Evolutionary conservation across 257 asterid genomes (phyloP), one percentile per base, ranked within the genome.

Genomic region (Solanum pimpinellifolium): DNA sequence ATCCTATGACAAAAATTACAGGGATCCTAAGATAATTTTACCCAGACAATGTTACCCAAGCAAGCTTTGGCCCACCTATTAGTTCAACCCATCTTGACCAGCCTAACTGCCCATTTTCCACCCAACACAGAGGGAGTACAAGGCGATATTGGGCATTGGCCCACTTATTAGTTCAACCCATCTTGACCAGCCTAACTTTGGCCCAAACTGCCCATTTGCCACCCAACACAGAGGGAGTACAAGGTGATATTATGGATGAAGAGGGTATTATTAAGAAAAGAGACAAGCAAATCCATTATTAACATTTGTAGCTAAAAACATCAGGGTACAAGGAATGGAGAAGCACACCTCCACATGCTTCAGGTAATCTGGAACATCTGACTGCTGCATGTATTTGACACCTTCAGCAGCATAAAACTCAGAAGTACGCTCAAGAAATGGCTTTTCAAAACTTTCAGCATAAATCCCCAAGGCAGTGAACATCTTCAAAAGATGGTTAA

Each of bases 321-420:
- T 16, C 16, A 85, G 82, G 77, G 33, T 56, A 86, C 42, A 69
- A 31, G 87, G 70, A 90, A 86, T 9, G 27, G 46, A 15, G 62
- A 83, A 83, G 49, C 90, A 80, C 86, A 97, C 99, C 98, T 97
- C 99, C 10, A 95, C 98, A 82, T 96, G 99, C 90, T 95, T 94
- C 90, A 97, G 86, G 89, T 97, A 96, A 90, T 93, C 99, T 62
- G 98, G 98, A 91, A 96, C 96, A 90, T 97, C 99, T 7, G 98
- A 94, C 91, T 92, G 98, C 86, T 97, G 99, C 99, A 97, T 97
- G 92, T 93, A 96, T 89, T 93, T 97, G 85, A 92, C 96, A 84
- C 99, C 98, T 92, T 97, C 99, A 49, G 99, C 92, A 85, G 98
- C 99, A 92, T 96, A 97, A 92, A 96, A 97, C 90, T 94, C 98